These are phyloP conservation scores for Penicillium daleae DNA, from an alignment of 495 filamentous ascomycete species.

Conservation along the genomic window DNA sequence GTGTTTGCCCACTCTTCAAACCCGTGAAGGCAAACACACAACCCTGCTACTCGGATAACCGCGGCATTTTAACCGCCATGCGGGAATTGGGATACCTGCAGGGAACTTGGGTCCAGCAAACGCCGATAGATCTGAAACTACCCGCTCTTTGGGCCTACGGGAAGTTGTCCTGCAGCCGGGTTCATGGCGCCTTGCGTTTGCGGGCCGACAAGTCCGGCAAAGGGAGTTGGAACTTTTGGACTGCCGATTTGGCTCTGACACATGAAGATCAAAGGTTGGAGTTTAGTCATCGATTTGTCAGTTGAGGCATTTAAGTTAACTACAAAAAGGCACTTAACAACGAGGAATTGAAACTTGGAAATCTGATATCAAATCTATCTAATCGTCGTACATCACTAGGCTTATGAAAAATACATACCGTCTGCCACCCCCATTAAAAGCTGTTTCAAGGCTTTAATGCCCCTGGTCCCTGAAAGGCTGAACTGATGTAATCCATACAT, in stretches of 20 bases:
- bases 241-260: slow-evolving; percentile 10
- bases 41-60: not conserved
- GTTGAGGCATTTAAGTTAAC: not conserved
- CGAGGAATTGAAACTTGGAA: not conserved
- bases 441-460: not conserved
- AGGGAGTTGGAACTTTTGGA: slow-evolving; percentile 8
- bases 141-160: slow-evolving; percentile 10
- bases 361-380: not conserved
- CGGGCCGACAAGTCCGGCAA: slow-evolving; percentile 3
- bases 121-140: slow-evolving; percentile 30
- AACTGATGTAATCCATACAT: not conserved
- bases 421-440: too few species aligned
- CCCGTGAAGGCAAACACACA: slow-evolving; percentile 1
- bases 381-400: not conserved
- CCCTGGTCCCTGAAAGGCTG: too few species aligned
- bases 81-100: not conserved
- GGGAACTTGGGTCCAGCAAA: not conserved
- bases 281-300: not conserved
- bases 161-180: slow-evolving; percentile 11
- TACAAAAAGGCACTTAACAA: too few species aligned
- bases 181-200: slow-evolving; percentile 20
- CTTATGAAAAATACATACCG: too few species aligned
- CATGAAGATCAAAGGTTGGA: not conserved
- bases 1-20: slow-evolving; percentile 6
- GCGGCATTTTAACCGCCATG: not conserved